These are phyloP conservation scores for Pseudoturritis turrita DNA, from an alignment of 345 rosid species.

Conservation along the genomic window DNA sequence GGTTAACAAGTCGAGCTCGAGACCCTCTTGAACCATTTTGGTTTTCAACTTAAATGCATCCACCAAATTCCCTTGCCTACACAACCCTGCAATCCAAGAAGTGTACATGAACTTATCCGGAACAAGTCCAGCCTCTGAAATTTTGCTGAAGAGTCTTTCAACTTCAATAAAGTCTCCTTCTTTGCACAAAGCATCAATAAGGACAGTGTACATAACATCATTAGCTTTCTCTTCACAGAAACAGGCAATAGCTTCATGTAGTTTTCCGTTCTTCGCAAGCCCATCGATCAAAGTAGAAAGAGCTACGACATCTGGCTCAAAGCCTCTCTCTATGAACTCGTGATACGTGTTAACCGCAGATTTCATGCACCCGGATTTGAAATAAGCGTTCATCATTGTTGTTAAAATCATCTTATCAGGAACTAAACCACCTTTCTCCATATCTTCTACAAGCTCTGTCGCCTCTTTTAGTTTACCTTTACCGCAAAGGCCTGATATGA, in stretches of 20 bases:
- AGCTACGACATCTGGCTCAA: conserved; percentile 42
- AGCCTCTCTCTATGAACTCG: conserved; percentile 28
- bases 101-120: conserved; percentile 47
- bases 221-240: conserved; percentile 41
- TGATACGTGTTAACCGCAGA: conserved; percentile 25
- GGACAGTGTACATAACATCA: conserved; percentile 39
- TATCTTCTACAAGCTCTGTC: conserved; percentile 18
- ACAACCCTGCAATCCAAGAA: conserved; percentile 45
- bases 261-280: conserved; percentile 34
- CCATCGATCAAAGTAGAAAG: conserved; percentile 42
- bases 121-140: conserved; percentile 37
- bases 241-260: conserved; percentile 36
- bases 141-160: conserved; percentile 32
- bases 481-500: conserved; percentile 37
- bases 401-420: conserved; percentile 40
- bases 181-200: conserved; percentile 38
- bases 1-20: conserved; percentile 35
- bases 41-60: conserved; percentile 43
- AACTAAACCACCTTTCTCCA: conserved; percentile 34
- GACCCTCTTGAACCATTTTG: conserved; percentile 44
- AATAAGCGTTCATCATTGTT: conserved; percentile 37
- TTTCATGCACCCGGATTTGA: conserved; percentile 35
- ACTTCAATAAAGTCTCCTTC: conserved; percentile 41
- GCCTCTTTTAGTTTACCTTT: conserved; percentile 33
- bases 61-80: conserved; percentile 38